Evolutionary conservation across 495 filamentous ascomycete genomes (phyloP).

Genomic region (Annulohypoxylon stygium): DNA sequence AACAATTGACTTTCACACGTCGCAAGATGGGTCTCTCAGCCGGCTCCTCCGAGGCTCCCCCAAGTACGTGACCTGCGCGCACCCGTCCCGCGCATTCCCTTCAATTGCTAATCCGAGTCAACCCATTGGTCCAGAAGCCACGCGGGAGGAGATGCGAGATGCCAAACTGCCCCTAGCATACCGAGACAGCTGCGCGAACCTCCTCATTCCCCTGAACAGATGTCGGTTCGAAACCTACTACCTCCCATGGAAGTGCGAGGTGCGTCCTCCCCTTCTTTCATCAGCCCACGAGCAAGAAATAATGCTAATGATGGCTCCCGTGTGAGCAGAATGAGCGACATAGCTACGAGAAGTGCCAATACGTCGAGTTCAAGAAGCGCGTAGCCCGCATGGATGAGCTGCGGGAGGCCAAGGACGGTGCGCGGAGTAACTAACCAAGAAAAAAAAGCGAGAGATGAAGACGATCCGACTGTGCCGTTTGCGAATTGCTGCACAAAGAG

Average conservation of each 20-base stretch:
- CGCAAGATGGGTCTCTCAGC: constrained; percentile 53
- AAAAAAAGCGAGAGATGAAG: neutral
- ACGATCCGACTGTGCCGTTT: neutral
- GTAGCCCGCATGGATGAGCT: constrained; percentile 99
- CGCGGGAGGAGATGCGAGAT: constrained; percentile 91
- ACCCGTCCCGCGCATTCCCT: neutral
- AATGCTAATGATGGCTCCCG: constrained; percentile 9
- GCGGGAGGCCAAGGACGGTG: constrained; percentile 84
- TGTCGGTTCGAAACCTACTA: constrained; percentile 94
- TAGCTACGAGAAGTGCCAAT: constrained; percentile 98
- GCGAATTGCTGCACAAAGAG: neutral
- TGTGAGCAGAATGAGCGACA: constrained; percentile 85
- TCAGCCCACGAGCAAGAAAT: neutral
- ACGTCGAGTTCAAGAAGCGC: constrained; percentile 97
- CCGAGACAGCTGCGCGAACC: constrained; percentile 92
- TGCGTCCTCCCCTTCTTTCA: constrained; percentile 60
- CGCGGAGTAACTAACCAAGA: constrained; percentile 79
- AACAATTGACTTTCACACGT: constrained; percentile 43
- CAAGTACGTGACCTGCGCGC: constrained; percentile 47
- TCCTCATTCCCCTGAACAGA: constrained; percentile 93
- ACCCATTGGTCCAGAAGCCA: constrained; percentile 67
- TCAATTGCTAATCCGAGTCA: constrained; percentile 2
- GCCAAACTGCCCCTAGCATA: constrained; percentile 90
- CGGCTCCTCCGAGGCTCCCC: constrained; percentile 51
- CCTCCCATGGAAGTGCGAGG: constrained; percentile 97